phyloP scores from a whole-genome alignment of 2,329 filamentous ascomycete genomes.

The Xylaria sp. region DNA sequence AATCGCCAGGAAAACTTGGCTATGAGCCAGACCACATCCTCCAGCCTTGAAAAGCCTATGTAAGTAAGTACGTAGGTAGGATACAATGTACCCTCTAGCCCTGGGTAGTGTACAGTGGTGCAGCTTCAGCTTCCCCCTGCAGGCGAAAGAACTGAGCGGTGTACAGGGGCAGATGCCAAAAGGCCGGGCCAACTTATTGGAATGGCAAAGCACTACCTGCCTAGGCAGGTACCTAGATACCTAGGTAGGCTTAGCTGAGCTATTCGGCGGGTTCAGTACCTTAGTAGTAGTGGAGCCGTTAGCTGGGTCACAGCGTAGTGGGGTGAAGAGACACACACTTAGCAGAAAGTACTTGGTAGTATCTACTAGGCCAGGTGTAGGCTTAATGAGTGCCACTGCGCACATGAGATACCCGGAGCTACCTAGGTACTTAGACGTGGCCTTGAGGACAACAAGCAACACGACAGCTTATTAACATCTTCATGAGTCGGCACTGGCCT shows the following conservation, averaged over 20 bases:
- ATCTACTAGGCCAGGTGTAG: no score
- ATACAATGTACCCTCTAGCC: neutral
- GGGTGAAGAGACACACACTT: no score
- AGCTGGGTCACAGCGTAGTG: no score
- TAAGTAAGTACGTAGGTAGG: no score
- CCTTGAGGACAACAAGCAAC: conserved; percentile 17
- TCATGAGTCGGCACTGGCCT: neutral
- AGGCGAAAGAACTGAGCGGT: conserved; percentile 24
- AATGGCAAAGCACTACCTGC: neutral
- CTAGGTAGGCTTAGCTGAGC: no score
- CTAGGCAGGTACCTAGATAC: neutral
- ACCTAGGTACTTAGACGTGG: neutral
- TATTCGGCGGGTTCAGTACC: no score
- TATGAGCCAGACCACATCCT: no score
- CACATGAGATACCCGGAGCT: neutral
- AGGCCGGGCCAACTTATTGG: conserved; percentile 23
- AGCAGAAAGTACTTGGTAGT: no score
- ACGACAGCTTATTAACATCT: conserved; percentile 6
- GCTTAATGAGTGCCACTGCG: neutral
- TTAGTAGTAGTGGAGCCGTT: no score
- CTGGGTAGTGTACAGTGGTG: conserved; percentile 34
- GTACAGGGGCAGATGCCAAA: conserved; percentile 29
- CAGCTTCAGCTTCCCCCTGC: conserved; percentile 18
- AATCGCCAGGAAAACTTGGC: neutral
- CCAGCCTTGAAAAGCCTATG: no score